Base-by-base conservation (phyloP, 2,329 filamentous ascomycete species). In the Tolypocladium amazonense region DNA sequence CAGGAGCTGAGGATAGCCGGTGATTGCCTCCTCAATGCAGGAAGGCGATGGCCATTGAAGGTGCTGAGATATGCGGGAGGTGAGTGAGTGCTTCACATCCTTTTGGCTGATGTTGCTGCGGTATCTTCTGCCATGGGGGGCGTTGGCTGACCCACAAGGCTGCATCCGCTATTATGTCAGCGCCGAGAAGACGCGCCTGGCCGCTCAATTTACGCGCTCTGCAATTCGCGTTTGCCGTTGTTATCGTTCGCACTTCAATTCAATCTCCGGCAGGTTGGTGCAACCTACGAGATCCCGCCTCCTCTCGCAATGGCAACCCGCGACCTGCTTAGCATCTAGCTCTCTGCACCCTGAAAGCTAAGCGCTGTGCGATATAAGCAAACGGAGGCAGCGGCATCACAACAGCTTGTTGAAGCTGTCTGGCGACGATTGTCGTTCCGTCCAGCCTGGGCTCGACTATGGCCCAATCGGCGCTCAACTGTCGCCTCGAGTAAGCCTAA, bases 381-480 rank as follows among this genome's bases (percentile, higher is more conserved):
- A 52, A 33, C 47, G 14, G 8, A 18, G 4, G 8, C 11, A 20
- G 7, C 27, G 27, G n/a, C 50, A 7, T 5, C 50, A 11, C 50
- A 9, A 20, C 50, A 30, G 30, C 18, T 53, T 53, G 27, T 53
- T 20, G 50, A 33, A 33, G 18, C 27, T 33, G 50, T 35, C 50
- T 35, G 7, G 27, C 18, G 27, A 35, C 27, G 27, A 53, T 53
- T n/a, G 50, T 53, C 50, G 50, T 53, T 53, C 50, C 18, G 18
- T 35, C 50, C 50, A 15, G 8, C 15, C 27, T 35, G 50, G 9
- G 27, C 15, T 53, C 50, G 50, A 53, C 50, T 53, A 74, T 73
- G 72, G 69, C 67, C 65, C 68, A 68, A 72, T 73, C 70, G 64
- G 64, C 62, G 59, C 60, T 58, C 63, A 62, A 66, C 60, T 60